Evolutionary conservation across 129 eudicot genomes (phyloP).

Genomic region (Dittrichia graveolens): DNA sequence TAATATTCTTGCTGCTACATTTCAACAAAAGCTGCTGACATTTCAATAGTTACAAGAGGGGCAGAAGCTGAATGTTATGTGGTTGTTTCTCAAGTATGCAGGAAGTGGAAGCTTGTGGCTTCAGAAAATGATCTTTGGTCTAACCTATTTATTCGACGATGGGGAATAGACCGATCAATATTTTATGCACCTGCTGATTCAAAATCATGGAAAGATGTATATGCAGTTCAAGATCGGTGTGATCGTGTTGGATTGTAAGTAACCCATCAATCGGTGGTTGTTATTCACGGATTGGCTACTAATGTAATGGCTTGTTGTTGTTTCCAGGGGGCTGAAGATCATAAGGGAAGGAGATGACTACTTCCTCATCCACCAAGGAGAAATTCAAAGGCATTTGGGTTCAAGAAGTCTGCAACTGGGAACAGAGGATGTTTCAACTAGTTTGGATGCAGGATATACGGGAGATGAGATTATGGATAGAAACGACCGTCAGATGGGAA

Average conservation of each 20-base stretch:
- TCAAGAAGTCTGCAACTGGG: constrained; percentile 40
- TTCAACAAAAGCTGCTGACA: too few species aligned
- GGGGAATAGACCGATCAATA: constrained; percentile 70
- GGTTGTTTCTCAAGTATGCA: constrained; percentile 64
- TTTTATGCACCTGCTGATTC: constrained; percentile 62
- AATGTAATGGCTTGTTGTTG: not conserved
- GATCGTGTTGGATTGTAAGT: constrained; percentile 91
- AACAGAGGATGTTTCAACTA: constrained; percentile 6
- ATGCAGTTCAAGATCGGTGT: constrained; percentile 85
- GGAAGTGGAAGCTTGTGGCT: constrained; percentile 75
- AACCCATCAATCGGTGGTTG: not conserved
- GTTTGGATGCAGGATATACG: constrained; percentile 6
- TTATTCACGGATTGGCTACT: not conserved
- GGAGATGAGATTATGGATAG: constrained; percentile 29
- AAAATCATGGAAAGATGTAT: constrained; percentile 79
- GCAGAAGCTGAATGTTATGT: not conserved
- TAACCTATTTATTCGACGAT: constrained; percentile 62
- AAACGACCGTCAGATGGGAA: constrained; percentile 47
- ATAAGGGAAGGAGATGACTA: constrained; percentile 87
- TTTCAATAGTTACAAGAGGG: too few species aligned
- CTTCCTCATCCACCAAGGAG: constrained; percentile 73
- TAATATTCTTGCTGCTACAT: too few species aligned
- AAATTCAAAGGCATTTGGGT: constrained; percentile 75
- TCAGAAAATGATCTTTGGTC: constrained; percentile 75
- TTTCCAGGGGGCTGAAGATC: constrained; percentile 83